Percentiles rank a stretch among this genome's conserved stretches.
These are phyloP conservation scores for Diutina neorugosa DNA, from an alignment of 1,139 yeast species.

Conservation along the genomic window DNA sequence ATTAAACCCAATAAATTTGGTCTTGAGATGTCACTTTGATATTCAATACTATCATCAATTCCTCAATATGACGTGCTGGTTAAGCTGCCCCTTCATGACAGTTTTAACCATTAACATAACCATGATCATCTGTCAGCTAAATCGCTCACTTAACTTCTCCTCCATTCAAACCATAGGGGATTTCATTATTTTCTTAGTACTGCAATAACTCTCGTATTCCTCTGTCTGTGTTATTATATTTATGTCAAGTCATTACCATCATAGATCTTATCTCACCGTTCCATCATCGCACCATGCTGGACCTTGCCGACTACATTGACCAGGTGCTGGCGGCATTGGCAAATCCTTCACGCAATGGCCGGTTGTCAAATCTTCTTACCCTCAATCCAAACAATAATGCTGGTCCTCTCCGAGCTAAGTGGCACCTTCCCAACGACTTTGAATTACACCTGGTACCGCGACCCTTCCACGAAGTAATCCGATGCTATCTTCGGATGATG, in stretches of 20 bases:
- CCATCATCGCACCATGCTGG: neutral
- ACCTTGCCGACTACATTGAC: constrained; percentile 12
- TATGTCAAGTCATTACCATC: neutral
- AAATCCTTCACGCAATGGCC: constrained; percentile 11
- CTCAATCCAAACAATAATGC: constrained; percentile 25
- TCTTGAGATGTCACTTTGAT: too few relatives aligned
- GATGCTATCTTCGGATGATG: constrained; percentile 22
- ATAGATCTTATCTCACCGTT: neutral
- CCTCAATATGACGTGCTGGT: too few relatives aligned
- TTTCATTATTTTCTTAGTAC: too few relatives aligned
- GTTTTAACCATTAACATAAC: too few relatives aligned
- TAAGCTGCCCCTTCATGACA: too few relatives aligned
- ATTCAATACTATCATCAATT: too few relatives aligned
- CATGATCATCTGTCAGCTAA: too few relatives aligned
- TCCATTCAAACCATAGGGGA: too few relatives aligned
- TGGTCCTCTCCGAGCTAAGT: constrained; percentile 14
- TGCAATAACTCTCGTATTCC: too few relatives aligned
- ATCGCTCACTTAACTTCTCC: too few relatives aligned
- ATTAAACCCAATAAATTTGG: too few relatives aligned
- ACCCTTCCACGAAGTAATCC: neutral
- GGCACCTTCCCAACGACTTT: constrained; percentile 26
- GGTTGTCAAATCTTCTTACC: constrained; percentile 17
- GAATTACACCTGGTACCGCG: constrained; percentile 16
- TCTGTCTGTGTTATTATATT: too few relatives aligned
- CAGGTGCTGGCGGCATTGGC: constrained; percentile 12